Base-by-base conservation (phyloP, 306 rosid genomes). In the Lathyrus aphaca region DNA sequence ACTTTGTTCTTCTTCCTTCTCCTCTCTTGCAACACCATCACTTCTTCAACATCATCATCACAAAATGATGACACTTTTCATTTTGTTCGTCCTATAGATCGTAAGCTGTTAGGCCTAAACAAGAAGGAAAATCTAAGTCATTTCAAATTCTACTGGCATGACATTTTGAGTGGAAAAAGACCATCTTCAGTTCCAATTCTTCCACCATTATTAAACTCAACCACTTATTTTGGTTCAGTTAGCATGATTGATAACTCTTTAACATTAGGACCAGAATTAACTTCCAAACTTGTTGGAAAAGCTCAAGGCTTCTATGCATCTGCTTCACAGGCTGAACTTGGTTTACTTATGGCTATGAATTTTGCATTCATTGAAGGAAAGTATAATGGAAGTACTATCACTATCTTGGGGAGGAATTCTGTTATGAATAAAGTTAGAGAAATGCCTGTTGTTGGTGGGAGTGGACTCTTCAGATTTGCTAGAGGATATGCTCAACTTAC, bases 371-470 rank as follows among this genome's bases (percentile, higher is more conserved):
- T 62, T 0, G 76, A 86, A 44, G 96, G 93, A 4, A 89, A 85
- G 18, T 89, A 91, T 46, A 87, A 83, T 19, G 92, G 87, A 0
- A 90, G 96, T 70, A 64, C 79, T 4, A 44, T 87, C 23, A 78
- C 85, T 0, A 42, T 87, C 1, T 45, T 90, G 21, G 96, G 96
- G 1, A 72, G 88, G 61, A 83, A 87, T 37, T 58, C 62, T 0
- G 75, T 80, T 8, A 12, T 69, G 21, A 0, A 74, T 2, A 77
- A 62, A 37, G 77, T 73, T 4, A 82, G 96, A 19, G 91, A 90
- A 68, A 72, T 90, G 91, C 91, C 91, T 8, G 86, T 87, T 46
- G 46, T 87, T 16, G 94, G 91, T 4, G 96, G 97, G 0, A 88
- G 85, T 19, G 92, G 97, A 1, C 9, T 88, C 48, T 85, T 91